Base-by-base conservation (phyloP, 176 grass and related monocot species). In the Stipa capillata region DNA sequence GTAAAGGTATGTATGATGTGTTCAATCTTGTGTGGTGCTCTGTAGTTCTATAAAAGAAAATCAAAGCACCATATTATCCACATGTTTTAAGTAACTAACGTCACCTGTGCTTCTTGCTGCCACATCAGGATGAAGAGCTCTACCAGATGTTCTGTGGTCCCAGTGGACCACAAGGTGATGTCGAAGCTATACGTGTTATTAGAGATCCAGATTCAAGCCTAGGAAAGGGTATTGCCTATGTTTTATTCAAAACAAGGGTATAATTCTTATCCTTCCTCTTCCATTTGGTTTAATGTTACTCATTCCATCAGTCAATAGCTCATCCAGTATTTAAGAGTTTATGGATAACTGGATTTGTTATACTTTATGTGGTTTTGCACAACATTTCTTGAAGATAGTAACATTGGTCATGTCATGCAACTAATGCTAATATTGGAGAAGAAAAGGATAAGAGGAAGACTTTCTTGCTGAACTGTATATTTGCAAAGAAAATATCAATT, bases 211-310 rank as follows among this genome's bases (percentile, higher is more conserved):
- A 62, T 16, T 82, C 90, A 66, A 95, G 92, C 84, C 36, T 93
- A 65, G 96, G 96, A 74, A 99, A 95, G 89, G 96, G 92, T 34
- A 91, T 99, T 2, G 96, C 90, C 14, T 99, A 99, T 87, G 81
- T 95, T 69, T 78, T 99, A 69, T 95, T 99, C 82, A 99, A 95
- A 78, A 93, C 92, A 83, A 94, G 90, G 96, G 96, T 99, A 95
- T 68, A 36, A 58, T 82, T 52, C 50, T 73, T 62, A 55, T 14
- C 48, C 34, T 65, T 43, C 39, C 29, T 83, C 14, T 53, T 80
- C 56, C 24, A 36, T n/a, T 60, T 71, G 10, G 33, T 37, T 32
- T 34, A 81, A 17, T 45, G 42, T 59, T 60, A 29, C 32, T 15
- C 8, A 49, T 68, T 33, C 2, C 1, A 50, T 53, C 51, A 43